A percentile compares a stretch with the other conserved stretches of the same genome.
phyloP scores from a whole-genome alignment of 1,284 basidiomycete genomes.

The Heterobasidion occidentale region DNA sequence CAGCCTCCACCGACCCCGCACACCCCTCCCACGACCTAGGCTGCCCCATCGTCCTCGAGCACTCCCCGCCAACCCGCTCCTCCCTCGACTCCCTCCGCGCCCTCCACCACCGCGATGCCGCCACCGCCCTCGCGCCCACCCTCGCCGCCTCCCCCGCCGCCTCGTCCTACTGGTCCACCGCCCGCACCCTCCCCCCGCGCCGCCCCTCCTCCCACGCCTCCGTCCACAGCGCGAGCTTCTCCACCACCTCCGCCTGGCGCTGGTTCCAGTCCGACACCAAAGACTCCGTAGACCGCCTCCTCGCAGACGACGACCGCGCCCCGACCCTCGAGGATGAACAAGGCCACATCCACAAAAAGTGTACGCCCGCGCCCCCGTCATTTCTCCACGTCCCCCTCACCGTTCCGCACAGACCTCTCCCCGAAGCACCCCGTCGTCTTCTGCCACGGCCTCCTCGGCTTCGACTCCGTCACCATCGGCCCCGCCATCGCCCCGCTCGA shows the following conservation, averaged over 20 bases:
- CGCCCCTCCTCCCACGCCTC: not conserved
- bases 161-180: not conserved
- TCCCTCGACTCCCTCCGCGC: constrained; percentile 61
- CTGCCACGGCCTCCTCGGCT: constrained; percentile 89
- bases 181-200: not conserved
- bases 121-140: constrained; percentile 18
- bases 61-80: constrained; percentile 32
- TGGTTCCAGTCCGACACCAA: constrained; percentile 51
- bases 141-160: constrained; percentile 16
- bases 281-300: constrained; percentile 36
- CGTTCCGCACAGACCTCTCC: constrained; percentile 46
- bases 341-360: constrained; percentile 56
- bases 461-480: constrained; percentile 71
- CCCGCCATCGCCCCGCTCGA: constrained; percentile 72
- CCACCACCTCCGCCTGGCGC: constrained; percentile 30
- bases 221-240: constrained; percentile 3
- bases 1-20: constrained; percentile 20
- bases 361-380: constrained; percentile 35
- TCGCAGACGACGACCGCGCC: constrained; percentile 52
- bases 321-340: constrained; percentile 45
- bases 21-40: constrained; percentile 15
- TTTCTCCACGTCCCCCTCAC: too few relatives aligned
- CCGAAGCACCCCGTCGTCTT: constrained; percentile 85
- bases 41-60: constrained; percentile 28
- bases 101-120: constrained; percentile 27